These are phyloP conservation scores for Rhizopus arrhizus DNA, from an alignment of 371 early-diverging fungal genomes.

Conservation along the genomic window DNA sequence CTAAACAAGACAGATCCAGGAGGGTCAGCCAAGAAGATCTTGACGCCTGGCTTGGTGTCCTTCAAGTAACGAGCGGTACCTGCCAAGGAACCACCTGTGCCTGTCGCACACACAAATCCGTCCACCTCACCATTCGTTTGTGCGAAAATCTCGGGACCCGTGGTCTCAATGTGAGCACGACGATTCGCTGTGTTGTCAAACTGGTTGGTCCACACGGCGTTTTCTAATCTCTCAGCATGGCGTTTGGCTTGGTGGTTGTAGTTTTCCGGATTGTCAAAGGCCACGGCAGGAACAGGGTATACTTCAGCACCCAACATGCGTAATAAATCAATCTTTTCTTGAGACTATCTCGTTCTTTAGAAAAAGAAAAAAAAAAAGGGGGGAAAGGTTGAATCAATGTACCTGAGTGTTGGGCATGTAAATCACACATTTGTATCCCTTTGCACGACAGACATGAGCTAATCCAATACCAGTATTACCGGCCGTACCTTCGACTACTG, in stretches of 20 bases:
- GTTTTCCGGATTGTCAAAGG: slow-evolving; percentile 90
- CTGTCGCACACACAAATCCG: slow-evolving; percentile 90
- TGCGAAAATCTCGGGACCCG: slow-evolving; percentile 91
- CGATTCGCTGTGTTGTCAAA: slow-evolving; percentile 86
- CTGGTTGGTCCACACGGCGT: slow-evolving; percentile 97
- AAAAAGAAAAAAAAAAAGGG: too few species aligned
- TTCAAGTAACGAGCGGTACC: slow-evolving; percentile 86
- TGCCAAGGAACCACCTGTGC: slow-evolving; percentile 92
- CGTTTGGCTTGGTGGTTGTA: slow-evolving; percentile 94
- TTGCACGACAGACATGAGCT: slow-evolving; percentile 93
- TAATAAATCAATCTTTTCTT: slow-evolving; percentile 92
- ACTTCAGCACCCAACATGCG: slow-evolving; percentile 92
- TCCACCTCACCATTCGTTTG: slow-evolving; percentile 84
- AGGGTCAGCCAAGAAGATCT: slow-evolving; percentile 89
- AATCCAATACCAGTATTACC: slow-evolving; percentile 97
- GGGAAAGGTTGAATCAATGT: slow-evolving; percentile 10
- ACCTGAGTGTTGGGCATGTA: slow-evolving; percentile 97
- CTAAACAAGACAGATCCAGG: slow-evolving; percentile 90
- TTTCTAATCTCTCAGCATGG: slow-evolving; percentile 76
- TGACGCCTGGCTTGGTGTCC: slow-evolving; percentile 62
- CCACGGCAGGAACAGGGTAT: slow-evolving; percentile 86
- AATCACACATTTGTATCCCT: slow-evolving; percentile 94
- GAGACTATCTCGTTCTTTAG: slow-evolving; percentile 50
- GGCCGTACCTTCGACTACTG: slow-evolving; percentile 94
- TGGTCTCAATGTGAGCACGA: slow-evolving; percentile 91